Percentiles rank a stretch among this genome's conserved stretches.
phyloP scores from a whole-genome alignment of 2,329 filamentous ascomycete species.

The Nemania abortiva region DNA sequence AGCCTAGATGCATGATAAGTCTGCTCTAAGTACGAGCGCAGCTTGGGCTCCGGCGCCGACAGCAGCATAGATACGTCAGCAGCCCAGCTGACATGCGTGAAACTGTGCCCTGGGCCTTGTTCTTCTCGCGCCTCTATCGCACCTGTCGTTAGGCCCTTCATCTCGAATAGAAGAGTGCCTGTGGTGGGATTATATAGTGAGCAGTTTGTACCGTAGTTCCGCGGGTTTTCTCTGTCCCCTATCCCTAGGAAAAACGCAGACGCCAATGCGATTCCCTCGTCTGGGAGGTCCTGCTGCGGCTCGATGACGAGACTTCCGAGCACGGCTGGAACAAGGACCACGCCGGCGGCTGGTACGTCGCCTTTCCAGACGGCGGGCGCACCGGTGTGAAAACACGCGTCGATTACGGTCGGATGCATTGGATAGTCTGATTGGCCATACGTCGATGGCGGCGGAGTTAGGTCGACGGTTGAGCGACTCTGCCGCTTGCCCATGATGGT shows the following conservation, averaged over 20 bases:
- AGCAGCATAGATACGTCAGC: conserved; percentile 26
- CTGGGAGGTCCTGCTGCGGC: background rate
- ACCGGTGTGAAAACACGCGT: conserved; percentile 49
- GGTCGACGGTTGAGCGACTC: conserved; percentile 38
- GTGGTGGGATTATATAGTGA: conserved; percentile 13
- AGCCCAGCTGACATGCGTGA: conserved; percentile 21
- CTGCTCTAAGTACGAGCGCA: conserved; percentile 5
- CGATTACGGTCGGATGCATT: conserved; percentile 52
- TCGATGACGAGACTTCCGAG: conserved; percentile 43
- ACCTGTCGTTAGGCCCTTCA: conserved; percentile 21
- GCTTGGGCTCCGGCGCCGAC: background rate
- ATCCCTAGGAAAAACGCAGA: conserved; percentile 14
- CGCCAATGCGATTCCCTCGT: conserved; percentile 7
- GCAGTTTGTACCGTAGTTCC: conserved; percentile 22
- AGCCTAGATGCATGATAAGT: background rate
- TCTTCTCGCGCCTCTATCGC: conserved; percentile 25
- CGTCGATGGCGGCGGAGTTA: conserved; percentile 34
- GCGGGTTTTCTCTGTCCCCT: conserved; percentile 13
- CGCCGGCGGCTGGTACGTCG: conserved; percentile 35
- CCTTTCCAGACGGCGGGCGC: conserved; percentile 42
- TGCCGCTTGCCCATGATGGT: conserved; percentile 30
- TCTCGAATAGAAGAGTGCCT: conserved; percentile 16
- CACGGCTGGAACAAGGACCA: conserved; percentile 39
- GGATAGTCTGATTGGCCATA: conserved; percentile 41
- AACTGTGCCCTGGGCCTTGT: background rate